Evolutionary conservation across 2,329 filamentous ascomycete species (phyloP).

Genomic region (Ophiobolus disseminans): DNA sequence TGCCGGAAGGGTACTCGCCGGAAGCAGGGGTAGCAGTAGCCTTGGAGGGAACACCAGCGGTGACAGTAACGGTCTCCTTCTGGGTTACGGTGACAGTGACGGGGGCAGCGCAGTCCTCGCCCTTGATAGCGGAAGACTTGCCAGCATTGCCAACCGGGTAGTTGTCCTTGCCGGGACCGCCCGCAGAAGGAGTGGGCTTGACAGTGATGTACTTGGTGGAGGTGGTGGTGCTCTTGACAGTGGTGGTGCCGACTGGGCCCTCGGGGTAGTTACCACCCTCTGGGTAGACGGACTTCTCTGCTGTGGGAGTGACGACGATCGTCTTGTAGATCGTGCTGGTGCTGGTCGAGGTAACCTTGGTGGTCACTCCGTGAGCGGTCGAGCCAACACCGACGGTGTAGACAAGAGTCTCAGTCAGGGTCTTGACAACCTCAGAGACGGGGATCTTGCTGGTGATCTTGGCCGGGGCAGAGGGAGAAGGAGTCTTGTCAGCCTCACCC

Average conservation of each 20-base stretch:
- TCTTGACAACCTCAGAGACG: constrained; percentile 38
- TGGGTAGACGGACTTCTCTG: constrained; percentile 8
- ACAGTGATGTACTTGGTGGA: constrained; percentile 47
- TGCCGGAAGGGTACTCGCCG: constrained; percentile 16
- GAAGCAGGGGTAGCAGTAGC: constrained; percentile 15
- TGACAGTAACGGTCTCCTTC: constrained; percentile 50
- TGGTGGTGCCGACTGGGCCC: constrained; percentile 28
- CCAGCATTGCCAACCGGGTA: constrained; percentile 21
- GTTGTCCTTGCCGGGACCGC: constrained; percentile 5
- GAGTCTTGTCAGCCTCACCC: constrained; percentile 21
- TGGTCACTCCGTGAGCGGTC: constrained; percentile 55
- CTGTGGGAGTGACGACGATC: constrained; percentile 35
- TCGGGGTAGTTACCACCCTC: constrained; percentile 18
- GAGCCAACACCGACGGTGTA: constrained; percentile 52
- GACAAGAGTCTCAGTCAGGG: constrained; percentile 52
- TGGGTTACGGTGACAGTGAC: constrained; percentile 47
- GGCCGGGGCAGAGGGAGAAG: constrained; percentile 17
- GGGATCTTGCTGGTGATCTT: constrained; percentile 25
- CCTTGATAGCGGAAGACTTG: constrained; percentile 10
- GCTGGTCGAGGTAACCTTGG: constrained; percentile 38
- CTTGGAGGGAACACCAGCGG: constrained; percentile 27
- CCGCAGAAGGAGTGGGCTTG: constrained; percentile 36
- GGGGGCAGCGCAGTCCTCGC: constrained; percentile 40
- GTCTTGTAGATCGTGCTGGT: constrained; percentile 46
- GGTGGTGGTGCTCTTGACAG: constrained; percentile 43